A percentile compares a stretch with the other conserved stretches of the same genome.
These are phyloP conservation scores for Rhynchospora tenuis DNA, from an alignment of 176 grass and related monocot genomes.

Conservation along the genomic window DNA sequence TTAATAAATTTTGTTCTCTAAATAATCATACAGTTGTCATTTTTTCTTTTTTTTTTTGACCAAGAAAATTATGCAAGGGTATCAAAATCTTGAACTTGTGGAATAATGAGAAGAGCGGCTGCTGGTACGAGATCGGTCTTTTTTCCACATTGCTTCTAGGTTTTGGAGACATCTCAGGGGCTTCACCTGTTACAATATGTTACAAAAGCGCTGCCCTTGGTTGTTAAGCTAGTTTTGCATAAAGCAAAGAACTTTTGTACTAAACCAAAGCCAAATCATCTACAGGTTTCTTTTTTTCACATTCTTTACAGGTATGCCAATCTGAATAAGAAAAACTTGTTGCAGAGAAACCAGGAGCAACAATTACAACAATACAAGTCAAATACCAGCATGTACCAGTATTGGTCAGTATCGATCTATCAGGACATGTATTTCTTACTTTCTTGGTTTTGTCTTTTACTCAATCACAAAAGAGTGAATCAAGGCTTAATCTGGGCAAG, in stretches of 20 bases:
- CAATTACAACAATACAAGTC: not conserved
- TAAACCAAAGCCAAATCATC: conserved; percentile 1
- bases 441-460: not conserved
- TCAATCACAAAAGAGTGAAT: not conserved
- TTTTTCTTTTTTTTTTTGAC: not conserved
- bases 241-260: not conserved
- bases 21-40: not conserved
- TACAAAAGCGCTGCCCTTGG: conserved; percentile 15
- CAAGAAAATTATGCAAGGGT: not conserved
- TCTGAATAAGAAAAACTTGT: not conserved
- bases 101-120: conserved; percentile 53
- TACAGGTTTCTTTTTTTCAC: not conserved
- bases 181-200: conserved; percentile 36
- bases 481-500: not conserved
- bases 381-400: not conserved
- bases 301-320: not conserved
- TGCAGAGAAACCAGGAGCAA: not conserved
- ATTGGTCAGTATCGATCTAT: conserved; percentile 2
- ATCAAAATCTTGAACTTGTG: not conserved
- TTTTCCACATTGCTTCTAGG: conserved; percentile 75
- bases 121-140: conserved; percentile 42
- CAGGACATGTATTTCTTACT: not conserved
- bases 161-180: conserved; percentile 58
- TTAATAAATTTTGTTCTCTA: not conserved
- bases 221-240: conserved; percentile 13